These are phyloP conservation scores for Penicillium thymicola DNA, from an alignment of 2,329 filamentous ascomycete species.

Conservation along the genomic window DNA sequence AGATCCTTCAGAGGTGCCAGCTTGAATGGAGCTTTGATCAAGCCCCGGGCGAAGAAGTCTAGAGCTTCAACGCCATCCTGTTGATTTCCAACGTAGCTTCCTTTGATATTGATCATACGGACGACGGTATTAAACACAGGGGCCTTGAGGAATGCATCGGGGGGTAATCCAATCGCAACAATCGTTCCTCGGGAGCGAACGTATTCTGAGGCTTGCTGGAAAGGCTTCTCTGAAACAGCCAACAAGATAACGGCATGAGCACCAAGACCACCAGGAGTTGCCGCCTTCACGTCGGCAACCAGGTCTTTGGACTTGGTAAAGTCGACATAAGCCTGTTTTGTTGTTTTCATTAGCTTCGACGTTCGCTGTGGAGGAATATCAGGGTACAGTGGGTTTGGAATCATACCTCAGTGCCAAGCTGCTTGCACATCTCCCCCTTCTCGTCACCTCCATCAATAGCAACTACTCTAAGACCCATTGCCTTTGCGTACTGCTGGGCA, in stretches of 20 bases:
- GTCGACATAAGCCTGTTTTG: slow-evolving; percentile 62
- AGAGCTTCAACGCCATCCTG: slow-evolving; percentile 81
- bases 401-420: slow-evolving; percentile 62
- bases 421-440: slow-evolving; percentile 65
- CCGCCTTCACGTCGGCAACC: slow-evolving; percentile 73
- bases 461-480: slow-evolving; percentile 78
- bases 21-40: slow-evolving; percentile 83
- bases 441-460: slow-evolving; percentile 80
- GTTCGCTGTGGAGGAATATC: not conserved
- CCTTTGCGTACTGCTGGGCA: slow-evolving; percentile 83
- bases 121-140: slow-evolving; percentile 83
- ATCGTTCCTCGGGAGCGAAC: slow-evolving; percentile 76
- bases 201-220: slow-evolving; percentile 86
- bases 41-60: slow-evolving; percentile 75
- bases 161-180: slow-evolving; percentile 81
- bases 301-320: slow-evolving; percentile 71
- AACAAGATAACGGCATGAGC: slow-evolving; percentile 79
- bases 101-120: slow-evolving; percentile 84
- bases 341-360: not conserved
- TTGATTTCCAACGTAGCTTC: slow-evolving; percentile 86
- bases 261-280: slow-evolving; percentile 68
- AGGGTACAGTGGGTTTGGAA: not conserved
- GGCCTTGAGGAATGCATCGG: slow-evolving; percentile 66
- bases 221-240: slow-evolving; percentile 80
- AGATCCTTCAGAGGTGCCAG: slow-evolving; percentile 74